Conservation (phyloP, 768 basidiomycete genomes). For the Pisolithus tinctorius region DNA sequence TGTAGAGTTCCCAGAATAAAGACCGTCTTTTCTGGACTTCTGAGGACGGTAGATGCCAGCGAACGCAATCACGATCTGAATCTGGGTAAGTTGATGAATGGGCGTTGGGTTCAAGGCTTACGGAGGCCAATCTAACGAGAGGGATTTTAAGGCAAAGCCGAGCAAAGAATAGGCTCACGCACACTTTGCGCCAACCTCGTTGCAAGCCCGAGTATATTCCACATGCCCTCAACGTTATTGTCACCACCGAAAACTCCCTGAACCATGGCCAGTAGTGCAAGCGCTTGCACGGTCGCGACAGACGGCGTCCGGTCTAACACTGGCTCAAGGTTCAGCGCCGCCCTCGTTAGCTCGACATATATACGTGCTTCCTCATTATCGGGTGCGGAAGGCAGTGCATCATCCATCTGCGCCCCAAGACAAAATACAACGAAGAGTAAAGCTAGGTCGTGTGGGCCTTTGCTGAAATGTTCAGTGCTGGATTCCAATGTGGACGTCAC, state of each 20-base stretch:
- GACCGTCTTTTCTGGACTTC: slow-evolving; percentile 69
- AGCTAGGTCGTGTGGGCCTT: slow-evolving; percentile 54
- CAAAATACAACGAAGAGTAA: slow-evolving; percentile 57
- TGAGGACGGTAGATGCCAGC: slow-evolving; percentile 53
- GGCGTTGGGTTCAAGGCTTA: slow-evolving; percentile 28
- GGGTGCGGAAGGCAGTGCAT: slow-evolving; percentile 43
- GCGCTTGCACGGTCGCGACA: slow-evolving; percentile 23
- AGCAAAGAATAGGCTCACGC: slow-evolving; percentile 20
- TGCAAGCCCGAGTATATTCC: slow-evolving; percentile 59
- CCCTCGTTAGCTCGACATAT: slow-evolving; percentile 57
- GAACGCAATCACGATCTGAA: slow-evolving; percentile 64
- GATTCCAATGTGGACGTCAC: slow-evolving; percentile 15
- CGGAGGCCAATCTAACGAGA: slow-evolving; percentile 55
- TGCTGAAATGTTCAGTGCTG: slow-evolving; percentile 4
- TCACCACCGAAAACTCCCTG: slow-evolving; percentile 64
- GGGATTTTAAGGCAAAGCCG: neutral
- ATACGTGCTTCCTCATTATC: slow-evolving; percentile 47
- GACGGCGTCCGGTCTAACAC: slow-evolving; percentile 65
- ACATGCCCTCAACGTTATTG: slow-evolving; percentile 63
- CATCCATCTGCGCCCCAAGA: slow-evolving; percentile 55
- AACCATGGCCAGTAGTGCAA: slow-evolving; percentile 37
- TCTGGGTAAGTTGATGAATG: slow-evolving; percentile 11
- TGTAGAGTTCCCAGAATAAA: slow-evolving; percentile 69
- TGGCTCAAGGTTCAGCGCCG: slow-evolving; percentile 59
- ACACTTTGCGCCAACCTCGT: slow-evolving; percentile 66